Evolutionary conservation across 2,329 filamentous ascomycete species (phyloP).

Genomic region (Arthrobotrys sinensis): DNA sequence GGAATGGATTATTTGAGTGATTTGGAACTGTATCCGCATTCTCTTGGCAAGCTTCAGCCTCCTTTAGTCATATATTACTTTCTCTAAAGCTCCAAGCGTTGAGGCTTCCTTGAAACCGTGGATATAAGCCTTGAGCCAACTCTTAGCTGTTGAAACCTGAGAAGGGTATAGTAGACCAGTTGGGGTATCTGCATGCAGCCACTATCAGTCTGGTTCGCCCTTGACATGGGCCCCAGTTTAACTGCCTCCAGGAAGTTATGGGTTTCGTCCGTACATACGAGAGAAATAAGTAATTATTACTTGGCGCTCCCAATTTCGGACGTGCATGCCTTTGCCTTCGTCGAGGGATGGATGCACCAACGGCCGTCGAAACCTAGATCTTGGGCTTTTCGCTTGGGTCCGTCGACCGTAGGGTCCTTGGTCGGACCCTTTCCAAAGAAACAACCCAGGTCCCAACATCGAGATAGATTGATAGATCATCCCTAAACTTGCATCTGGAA

Average conservation of each 20-base stretch:
- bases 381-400: conserved; percentile 43
- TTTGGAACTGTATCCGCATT: conserved; percentile 18
- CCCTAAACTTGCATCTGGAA: conserved; percentile 40
- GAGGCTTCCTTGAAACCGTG: conserved; percentile 56
- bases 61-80: conserved; percentile 41
- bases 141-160: conserved; percentile 10
- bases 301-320: conserved; percentile 34
- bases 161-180: conserved; percentile 19
- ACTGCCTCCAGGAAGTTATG: conserved; percentile 14
- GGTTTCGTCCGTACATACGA: conserved; percentile 3
- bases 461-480: conserved; percentile 23
- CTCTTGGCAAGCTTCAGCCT: conserved; percentile 34
- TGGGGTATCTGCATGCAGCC: conserved; percentile 34
- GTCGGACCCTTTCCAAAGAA: conserved; percentile 40
- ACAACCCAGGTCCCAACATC: conserved; percentile 14
- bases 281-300: conserved; percentile 41
- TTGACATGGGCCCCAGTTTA: conserved; percentile 32
- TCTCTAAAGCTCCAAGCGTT: conserved; percentile 20
- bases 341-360: conserved; percentile 15
- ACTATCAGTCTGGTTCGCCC: conserved; percentile 35
- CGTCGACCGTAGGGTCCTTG: conserved; percentile 23
- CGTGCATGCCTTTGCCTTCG: conserved; percentile 26
- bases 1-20: conserved; percentile 18
- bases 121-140: conserved; percentile 41
- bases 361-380: conserved; percentile 26